These are phyloP conservation scores for Leishmania mexicana DNA, from an alignment of 208 protist genomes.

Conservation along the genomic window DNA sequence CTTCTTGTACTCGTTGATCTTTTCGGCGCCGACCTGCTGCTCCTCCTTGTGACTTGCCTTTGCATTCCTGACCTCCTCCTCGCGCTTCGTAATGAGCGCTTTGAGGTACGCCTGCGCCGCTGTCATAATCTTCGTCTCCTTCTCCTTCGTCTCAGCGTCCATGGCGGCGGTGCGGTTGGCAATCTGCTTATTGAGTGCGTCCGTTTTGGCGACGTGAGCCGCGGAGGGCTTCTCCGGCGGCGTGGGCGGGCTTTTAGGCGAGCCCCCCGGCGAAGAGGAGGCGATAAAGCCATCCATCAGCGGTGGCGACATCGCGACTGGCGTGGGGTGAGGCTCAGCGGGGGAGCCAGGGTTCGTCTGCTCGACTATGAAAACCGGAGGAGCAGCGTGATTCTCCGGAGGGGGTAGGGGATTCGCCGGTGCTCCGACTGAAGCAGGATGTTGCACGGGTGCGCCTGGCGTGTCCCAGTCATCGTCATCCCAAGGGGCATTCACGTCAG, in stretches of 20 bases:
- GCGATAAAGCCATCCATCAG: constrained; percentile 19
- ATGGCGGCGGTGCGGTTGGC: constrained; percentile 54
- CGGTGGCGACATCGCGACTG: background rate
- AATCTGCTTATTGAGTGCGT: constrained; percentile 71
- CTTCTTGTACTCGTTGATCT: constrained; percentile 61
- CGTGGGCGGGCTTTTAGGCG: constrained; percentile 19
- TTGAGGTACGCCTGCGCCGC: constrained; percentile 78
- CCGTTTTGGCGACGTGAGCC: constrained; percentile 24
- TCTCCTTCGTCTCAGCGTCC: constrained; percentile 65
- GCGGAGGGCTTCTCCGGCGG: constrained; percentile 18
- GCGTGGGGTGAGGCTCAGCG: constrained; percentile 20
- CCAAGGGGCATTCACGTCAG: constrained; percentile 32
- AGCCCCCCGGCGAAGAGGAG: constrained; percentile 13
- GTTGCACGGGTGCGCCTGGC: constrained; percentile 6
- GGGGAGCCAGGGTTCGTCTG: constrained; percentile 10
- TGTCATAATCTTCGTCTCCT: constrained; percentile 52
- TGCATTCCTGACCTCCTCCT: constrained; percentile 52
- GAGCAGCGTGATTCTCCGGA: background rate
- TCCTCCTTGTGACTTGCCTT: constrained; percentile 58
- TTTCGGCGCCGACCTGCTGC: constrained; percentile 52
- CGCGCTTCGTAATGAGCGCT: constrained; percentile 54
- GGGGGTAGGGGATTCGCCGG: constrained; percentile 1
- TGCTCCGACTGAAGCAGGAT: background rate
- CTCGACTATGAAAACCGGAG: background rate
- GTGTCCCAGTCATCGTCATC: constrained; percentile 27